Evolutionary conservation across 2,329 filamentous ascomycete genomes (phyloP).

Genomic region (Diaporthe sp.): DNA sequence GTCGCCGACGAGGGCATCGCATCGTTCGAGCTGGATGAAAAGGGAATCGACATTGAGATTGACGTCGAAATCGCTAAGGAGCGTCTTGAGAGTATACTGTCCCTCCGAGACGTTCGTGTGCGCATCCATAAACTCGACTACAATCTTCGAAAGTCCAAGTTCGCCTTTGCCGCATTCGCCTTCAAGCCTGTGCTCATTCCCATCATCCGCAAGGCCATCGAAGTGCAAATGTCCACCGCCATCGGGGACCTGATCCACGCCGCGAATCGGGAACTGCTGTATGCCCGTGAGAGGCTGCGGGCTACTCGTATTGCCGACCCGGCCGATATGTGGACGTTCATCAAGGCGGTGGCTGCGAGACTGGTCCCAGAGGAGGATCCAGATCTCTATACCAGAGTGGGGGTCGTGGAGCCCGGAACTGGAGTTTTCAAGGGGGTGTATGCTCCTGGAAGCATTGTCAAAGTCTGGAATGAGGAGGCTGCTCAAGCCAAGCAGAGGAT

Average conservation of each 20-base stretch:
- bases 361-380: constrained; percentile 80
- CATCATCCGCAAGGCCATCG: constrained; percentile 82
- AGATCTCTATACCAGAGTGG: constrained; percentile 81
- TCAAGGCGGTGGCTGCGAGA: constrained; percentile 84
- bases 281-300: constrained; percentile 86
- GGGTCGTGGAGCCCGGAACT: constrained; percentile 68
- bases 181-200: constrained; percentile 88
- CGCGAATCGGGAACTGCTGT: constrained; percentile 88
- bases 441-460: constrained; percentile 89
- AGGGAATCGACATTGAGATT: constrained; percentile 87
- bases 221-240: constrained; percentile 80
- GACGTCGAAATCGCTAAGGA: constrained; percentile 88
- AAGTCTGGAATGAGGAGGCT: constrained; percentile 89
- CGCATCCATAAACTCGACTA: constrained; percentile 91
- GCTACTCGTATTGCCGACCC: constrained; percentile 88
- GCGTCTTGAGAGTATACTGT: constrained; percentile 83
- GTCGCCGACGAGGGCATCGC: constrained; percentile 88
- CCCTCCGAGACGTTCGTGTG: constrained; percentile 81
- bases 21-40: constrained; percentile 86
- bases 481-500: constrained; percentile 78
- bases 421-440: constrained; percentile 86
- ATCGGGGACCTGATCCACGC: constrained; percentile 79
- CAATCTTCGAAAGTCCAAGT: constrained; percentile 79
- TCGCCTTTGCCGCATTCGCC: constrained; percentile 84
- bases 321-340: constrained; percentile 83